phyloP scores from a whole-genome alignment of 2,329 filamentous ascomycete genomes.

The Rugonectria rugulosa region DNA sequence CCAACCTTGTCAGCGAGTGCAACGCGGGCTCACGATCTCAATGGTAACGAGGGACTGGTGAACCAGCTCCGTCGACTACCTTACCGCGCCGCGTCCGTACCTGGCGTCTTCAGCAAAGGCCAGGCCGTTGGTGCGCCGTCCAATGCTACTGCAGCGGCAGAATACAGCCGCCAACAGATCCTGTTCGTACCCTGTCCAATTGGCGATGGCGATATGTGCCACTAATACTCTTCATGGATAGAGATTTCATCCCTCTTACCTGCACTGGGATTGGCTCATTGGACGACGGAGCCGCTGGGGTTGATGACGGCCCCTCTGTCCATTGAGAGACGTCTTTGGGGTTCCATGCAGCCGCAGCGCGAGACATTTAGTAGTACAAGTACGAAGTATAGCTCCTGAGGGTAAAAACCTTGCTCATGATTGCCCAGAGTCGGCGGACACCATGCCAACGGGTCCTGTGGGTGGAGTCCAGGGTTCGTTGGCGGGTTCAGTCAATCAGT shows the following conservation, averaged over 20 bases:
- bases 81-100: background rate
- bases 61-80: background rate
- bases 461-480: conserved; percentile 33
- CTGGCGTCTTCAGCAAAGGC: background rate
- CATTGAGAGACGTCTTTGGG: conserved; percentile 2
- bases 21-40: conserved; percentile 1
- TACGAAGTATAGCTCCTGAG: conserved; percentile 3
- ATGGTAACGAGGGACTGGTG: conserved; percentile 2
- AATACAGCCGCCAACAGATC: conserved; percentile 7
- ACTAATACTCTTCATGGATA: conserved; percentile 4
- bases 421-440: background rate
- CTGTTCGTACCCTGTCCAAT: conserved; percentile 13
- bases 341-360: conserved; percentile 10
- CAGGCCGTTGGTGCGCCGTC: conserved; percentile 4
- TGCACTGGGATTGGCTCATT: conserved; percentile 7
- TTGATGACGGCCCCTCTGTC: background rate
- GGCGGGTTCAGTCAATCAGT: conserved; percentile 18
- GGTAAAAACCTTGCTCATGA: conserved; percentile 3
- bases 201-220: background rate
- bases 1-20: conserved; percentile 2
- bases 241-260: conserved; percentile 4
- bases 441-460: no score
- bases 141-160: conserved; percentile 10
- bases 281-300: conserved; percentile 14
- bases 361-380: background rate